Evolutionary conservation across 2,329 filamentous ascomycete genomes (phyloP).

Genomic region (Exophiala spinifera): DNA sequence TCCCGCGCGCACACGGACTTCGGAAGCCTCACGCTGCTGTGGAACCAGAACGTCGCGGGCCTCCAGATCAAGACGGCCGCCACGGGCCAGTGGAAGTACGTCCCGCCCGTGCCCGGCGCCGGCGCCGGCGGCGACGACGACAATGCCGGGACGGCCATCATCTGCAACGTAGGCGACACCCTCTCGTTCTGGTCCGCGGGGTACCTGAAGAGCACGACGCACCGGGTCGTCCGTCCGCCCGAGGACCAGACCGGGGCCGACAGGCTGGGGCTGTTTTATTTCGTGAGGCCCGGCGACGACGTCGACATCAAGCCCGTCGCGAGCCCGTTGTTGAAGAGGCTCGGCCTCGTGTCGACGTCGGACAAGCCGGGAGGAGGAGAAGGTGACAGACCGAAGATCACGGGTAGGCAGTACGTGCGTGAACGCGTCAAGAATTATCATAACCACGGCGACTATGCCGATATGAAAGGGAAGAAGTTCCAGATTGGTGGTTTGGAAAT

Average conservation of each 20-base stretch:
- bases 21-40: constrained; percentile 54
- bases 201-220: constrained; percentile 49
- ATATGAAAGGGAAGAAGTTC: constrained; percentile 13
- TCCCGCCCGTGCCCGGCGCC: constrained; percentile 39
- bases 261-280: constrained; percentile 44
- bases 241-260: constrained; percentile 46
- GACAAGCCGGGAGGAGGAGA: neutral
- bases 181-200: constrained; percentile 48
- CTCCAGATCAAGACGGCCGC: constrained; percentile 52
- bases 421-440: constrained; percentile 11
- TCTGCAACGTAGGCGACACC: constrained; percentile 51
- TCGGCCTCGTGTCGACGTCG: constrained; percentile 17
- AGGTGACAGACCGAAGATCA: neutral
- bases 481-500: constrained; percentile 9
- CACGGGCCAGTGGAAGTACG: constrained; percentile 46
- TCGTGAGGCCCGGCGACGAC: constrained; percentile 42
- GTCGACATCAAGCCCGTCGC: constrained; percentile 33
- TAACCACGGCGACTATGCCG: constrained; percentile 10
- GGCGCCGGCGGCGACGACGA: constrained; percentile 29
- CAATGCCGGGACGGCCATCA: constrained; percentile 38
- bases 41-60: constrained; percentile 55
- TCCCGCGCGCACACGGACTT: constrained; percentile 55
- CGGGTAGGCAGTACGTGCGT: constrained; percentile 7
- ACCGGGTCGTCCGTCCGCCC: constrained; percentile 49
- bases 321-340: constrained; percentile 34